These are phyloP conservation scores for Rhodotorula sp. DNA, from an alignment of 1,284 basidiomycete genomes.

Conservation along the genomic window DNA sequence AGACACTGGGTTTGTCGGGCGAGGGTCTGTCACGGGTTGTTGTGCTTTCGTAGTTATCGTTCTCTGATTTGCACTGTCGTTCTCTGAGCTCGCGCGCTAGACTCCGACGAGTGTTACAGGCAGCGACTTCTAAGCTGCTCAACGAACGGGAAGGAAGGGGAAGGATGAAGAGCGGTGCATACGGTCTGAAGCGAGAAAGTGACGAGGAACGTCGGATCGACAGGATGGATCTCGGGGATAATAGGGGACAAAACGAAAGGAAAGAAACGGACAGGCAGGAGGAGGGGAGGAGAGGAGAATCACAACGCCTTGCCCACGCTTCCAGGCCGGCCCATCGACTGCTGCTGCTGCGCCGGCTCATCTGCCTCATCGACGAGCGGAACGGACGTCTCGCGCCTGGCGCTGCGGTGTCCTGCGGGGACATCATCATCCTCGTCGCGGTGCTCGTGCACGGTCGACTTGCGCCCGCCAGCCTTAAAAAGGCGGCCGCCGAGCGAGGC, in stretches of 20 bases:
- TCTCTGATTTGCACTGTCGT: too few relatives aligned
- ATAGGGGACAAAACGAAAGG: neutral
- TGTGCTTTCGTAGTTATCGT: too few relatives aligned
- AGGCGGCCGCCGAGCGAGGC: constrained; percentile 10
- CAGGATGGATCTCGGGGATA: neutral
- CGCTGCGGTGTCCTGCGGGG: neutral
- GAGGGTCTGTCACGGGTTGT: too few relatives aligned
- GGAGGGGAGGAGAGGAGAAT: neutral
- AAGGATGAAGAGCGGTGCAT: too few relatives aligned
- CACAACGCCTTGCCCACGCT: constrained; percentile 1
- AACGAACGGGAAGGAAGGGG: neutral
- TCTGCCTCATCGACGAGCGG: neutral
- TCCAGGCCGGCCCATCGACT: neutral
- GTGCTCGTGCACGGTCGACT: constrained; percentile 17
- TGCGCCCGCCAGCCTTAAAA: constrained; percentile 16
- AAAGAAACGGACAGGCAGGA: neutral
- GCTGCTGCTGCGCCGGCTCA: neutral
- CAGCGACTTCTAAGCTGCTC: neutral
- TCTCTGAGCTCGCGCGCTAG: too few relatives aligned
- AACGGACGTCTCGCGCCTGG: neutral
- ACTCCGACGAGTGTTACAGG: too few relatives aligned
- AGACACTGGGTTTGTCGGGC: too few relatives aligned
- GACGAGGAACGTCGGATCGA: neutral
- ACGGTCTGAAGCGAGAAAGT: neutral
- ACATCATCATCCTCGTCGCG: neutral